Base-by-base conservation (phyloP, 352 stramenopile genomes). In the Aphanomyces stellatus region DNA sequence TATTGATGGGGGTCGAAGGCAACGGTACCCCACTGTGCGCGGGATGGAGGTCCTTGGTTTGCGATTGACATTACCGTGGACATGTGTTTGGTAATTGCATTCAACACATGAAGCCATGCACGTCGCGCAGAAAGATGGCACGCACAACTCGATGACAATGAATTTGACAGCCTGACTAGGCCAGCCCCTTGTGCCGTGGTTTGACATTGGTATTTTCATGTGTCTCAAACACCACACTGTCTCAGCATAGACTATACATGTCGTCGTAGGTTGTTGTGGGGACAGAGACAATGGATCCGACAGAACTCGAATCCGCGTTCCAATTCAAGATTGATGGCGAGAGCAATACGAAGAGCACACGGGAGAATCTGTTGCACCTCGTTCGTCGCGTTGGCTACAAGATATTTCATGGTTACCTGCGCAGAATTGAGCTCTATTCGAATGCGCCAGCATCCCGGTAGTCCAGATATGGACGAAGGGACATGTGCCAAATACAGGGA, bases 51-150 rank as follows among this genome's bases (percentile, higher is more conserved):
- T 13, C 19, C 35, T 13, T 65, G 59, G 59, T 55, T 65, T 65
- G 6, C 59, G 6, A 19, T 65, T 10, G 37, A 65, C 8, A 17
- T 65, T 28, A 65, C 46, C 2, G 11, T 7, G n/a, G 59, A 61
- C 0, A 43, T 56, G 25, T 25, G 22, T 17, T 13, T 65, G 6
- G 34, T 19, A 11, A 11, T 65, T 11, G 28, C 27, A 0, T 65
- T 28, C 22, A 65, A 65, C 59, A 37, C 34, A 35, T 27, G 28
- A 46, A 11, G 59, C 57, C 46, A 55, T 6, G 15, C 56, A 56
- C 2, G 11, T 37, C 3, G 31, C 56, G n/a, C n/a, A n/a, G n/a
- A n/a, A n/a, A n/a, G n/a, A n/a, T n/a, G n/a, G n/a, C n/a, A n/a
- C n/a, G n/a, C n/a, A n/a, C n/a, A n/a, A n/a, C n/a, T n/a, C n/a